These are phyloP conservation scores for Piper betle DNA, from an alignment of 164 flowering plant genomes.

Conservation along the genomic window DNA sequence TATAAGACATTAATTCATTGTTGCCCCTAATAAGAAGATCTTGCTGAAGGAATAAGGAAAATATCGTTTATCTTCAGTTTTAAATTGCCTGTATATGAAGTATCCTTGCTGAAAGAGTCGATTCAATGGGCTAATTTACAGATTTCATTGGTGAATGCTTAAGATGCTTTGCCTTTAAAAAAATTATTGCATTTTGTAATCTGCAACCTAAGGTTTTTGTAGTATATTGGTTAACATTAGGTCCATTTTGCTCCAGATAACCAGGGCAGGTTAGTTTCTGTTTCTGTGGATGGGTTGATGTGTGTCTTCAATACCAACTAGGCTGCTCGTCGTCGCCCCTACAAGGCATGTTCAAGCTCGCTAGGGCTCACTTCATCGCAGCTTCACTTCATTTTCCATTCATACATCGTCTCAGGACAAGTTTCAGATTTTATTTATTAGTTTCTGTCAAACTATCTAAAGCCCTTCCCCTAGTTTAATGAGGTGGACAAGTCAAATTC, in stretches of 20 bases:
- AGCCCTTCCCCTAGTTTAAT: too few relatives aligned
- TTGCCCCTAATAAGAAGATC: too few relatives aligned
- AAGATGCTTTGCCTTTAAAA: background rate
- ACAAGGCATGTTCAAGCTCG: too few relatives aligned
- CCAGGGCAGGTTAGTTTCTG: slow-evolving; percentile 64
- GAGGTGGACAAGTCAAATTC: too few relatives aligned
- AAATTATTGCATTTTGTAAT: too few relatives aligned
- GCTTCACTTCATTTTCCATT: background rate
- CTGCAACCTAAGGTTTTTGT: slow-evolving; percentile 1
- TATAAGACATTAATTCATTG: background rate
- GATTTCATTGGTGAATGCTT: background rate
- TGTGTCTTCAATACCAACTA: slow-evolving; percentile 66
- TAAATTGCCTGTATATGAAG: background rate
- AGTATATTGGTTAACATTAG: slow-evolving; percentile 25
- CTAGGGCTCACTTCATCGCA: slow-evolving; percentile 63
- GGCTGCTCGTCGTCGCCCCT: slow-evolving; percentile 79
- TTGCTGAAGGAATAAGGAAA: too few relatives aligned
- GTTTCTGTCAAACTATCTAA: too few relatives aligned
- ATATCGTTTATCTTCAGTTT: background rate
- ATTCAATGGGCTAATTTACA: background rate
- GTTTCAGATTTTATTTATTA: too few relatives aligned
- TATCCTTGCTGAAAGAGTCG: background rate
- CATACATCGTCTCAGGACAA: background rate
- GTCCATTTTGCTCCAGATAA: slow-evolving; percentile 70
- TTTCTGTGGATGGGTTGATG: slow-evolving; percentile 92